Evolutionary conservation across 208 protist species (phyloP).

Genomic region (Leishmania major): DNA sequence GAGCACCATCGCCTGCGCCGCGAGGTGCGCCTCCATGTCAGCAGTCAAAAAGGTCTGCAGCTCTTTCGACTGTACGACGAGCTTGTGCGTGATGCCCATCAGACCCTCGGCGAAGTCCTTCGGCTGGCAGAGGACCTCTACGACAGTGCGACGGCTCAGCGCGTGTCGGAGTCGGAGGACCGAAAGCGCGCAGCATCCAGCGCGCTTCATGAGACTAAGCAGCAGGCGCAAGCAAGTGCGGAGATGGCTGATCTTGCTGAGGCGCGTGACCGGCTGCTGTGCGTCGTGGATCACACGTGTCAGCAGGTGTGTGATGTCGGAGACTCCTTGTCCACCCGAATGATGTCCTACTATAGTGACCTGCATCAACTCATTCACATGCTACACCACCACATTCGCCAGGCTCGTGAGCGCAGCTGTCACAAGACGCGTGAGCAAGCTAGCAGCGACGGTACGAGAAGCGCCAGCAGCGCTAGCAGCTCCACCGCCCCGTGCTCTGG

Average conservation of each 20-base stretch:
- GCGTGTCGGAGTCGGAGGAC: not conserved
- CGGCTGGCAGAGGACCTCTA: conserved; percentile 31
- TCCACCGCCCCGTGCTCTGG: conserved; percentile 2
- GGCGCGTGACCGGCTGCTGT: conserved; percentile 25
- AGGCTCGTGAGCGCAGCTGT: conserved; percentile 6
- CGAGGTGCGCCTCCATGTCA: conserved; percentile 78
- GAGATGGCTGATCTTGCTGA: conserved; percentile 1
- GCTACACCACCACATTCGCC: conserved; percentile 44
- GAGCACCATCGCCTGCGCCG: conserved; percentile 64
- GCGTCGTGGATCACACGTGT: conserved; percentile 39
- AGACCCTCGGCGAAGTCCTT: conserved; percentile 32
- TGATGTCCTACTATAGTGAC: conserved; percentile 62
- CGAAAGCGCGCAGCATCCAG: not conserved
- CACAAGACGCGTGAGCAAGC: not conserved
- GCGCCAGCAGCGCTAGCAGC: conserved; percentile 11
- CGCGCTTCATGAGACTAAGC: conserved; percentile 10
- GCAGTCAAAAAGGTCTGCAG: conserved; percentile 61
- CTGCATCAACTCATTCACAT: conserved; percentile 61
- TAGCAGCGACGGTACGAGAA: not conserved
- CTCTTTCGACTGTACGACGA: conserved; percentile 75
- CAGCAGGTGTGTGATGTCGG: conserved; percentile 49
- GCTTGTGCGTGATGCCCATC: conserved; percentile 38
- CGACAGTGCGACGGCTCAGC: conserved; percentile 6
- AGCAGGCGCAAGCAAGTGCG: not conserved
- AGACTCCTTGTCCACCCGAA: conserved; percentile 43